A percentile compares a stretch with the other conserved stretches of the same genome.
Conservation (phyloP, 176 grass and related monocot genomes). For the Luzula sylvatica region DNA sequence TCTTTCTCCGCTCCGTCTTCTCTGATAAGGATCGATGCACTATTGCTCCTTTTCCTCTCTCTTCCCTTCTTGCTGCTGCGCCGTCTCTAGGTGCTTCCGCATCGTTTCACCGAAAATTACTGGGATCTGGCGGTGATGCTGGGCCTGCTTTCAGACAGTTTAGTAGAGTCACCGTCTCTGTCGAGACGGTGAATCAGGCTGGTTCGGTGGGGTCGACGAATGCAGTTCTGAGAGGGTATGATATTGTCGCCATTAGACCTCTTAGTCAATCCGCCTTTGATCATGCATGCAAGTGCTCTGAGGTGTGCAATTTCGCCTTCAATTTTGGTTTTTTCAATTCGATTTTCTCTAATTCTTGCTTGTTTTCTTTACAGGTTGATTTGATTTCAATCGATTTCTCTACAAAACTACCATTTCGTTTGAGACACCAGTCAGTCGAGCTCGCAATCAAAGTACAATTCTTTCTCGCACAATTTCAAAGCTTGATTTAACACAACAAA, state of each 20-base stretch:
- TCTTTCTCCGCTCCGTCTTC: slow-evolving; percentile 49
- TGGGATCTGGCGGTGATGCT: not conserved
- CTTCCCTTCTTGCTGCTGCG: slow-evolving; percentile 37
- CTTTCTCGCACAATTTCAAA: too few species aligned
- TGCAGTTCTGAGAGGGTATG: slow-evolving; percentile 50
- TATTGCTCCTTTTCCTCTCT: slow-evolving; percentile 27
- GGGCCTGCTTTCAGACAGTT: slow-evolving; percentile 46
- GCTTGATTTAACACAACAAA: not conserved
- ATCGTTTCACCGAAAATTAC: slow-evolving; percentile 35
- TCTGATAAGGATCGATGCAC: slow-evolving; percentile 41
- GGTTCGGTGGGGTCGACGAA: slow-evolving; percentile 26
- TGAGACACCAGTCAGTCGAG: slow-evolving; percentile 54
- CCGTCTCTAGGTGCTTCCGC: slow-evolving; percentile 34
- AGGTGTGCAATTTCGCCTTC: not conserved
- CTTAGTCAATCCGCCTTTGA: slow-evolving; percentile 55
- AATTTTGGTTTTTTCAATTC: not conserved
- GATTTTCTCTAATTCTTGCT: not conserved
- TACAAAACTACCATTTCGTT: slow-evolving; percentile 52
- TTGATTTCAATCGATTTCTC: slow-evolving; percentile 73
- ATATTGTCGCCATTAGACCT: slow-evolving; percentile 48
- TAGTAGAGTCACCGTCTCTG: slow-evolving; percentile 55
- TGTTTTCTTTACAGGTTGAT: slow-evolving; percentile 30
- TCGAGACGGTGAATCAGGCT: slow-evolving; percentile 29
- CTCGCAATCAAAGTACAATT: slow-evolving; percentile 55
- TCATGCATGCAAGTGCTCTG: slow-evolving; percentile 44